Conservation (phyloP, 768 basidiomycete genomes). For the Dentipellis sp. region DNA sequence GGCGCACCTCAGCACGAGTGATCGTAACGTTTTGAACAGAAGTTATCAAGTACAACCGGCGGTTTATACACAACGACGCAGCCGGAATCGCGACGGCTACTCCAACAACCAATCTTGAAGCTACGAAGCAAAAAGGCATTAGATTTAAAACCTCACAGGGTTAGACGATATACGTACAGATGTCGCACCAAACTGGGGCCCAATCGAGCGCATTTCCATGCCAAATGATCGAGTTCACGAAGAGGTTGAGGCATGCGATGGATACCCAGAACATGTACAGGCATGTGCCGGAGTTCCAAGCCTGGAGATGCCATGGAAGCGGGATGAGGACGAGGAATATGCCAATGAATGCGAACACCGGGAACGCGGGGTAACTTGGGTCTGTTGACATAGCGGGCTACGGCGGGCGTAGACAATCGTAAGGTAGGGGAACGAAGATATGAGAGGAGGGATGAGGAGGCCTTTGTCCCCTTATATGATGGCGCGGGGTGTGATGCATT, state of each 20-base stretch:
- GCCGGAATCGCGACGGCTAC: background rate
- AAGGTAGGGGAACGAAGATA: background rate
- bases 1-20: background rate
- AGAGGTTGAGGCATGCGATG: slow-evolving; percentile 21
- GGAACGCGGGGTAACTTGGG: slow-evolving; percentile 22
- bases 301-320: slow-evolving; percentile 50
- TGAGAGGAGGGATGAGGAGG: background rate
- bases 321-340: slow-evolving; percentile 27
- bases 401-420: background rate
- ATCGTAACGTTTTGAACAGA: background rate
- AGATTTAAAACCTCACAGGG: no score
- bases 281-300: slow-evolving; percentile 62
- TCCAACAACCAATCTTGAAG: background rate
- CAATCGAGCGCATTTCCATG: background rate
- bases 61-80: background rate
- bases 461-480: background rate
- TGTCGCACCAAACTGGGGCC: background rate
- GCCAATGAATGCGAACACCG: slow-evolving; percentile 29
- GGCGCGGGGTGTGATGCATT: background rate
- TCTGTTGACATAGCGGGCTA: slow-evolving; percentile 3
- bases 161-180: background rate
- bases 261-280: slow-evolving; percentile 59
- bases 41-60: background rate
- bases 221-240: background rate
- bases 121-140: no score